Conservation (phyloP, 495 filamentous ascomycete species). For the Xylaria scruposa region DNA sequence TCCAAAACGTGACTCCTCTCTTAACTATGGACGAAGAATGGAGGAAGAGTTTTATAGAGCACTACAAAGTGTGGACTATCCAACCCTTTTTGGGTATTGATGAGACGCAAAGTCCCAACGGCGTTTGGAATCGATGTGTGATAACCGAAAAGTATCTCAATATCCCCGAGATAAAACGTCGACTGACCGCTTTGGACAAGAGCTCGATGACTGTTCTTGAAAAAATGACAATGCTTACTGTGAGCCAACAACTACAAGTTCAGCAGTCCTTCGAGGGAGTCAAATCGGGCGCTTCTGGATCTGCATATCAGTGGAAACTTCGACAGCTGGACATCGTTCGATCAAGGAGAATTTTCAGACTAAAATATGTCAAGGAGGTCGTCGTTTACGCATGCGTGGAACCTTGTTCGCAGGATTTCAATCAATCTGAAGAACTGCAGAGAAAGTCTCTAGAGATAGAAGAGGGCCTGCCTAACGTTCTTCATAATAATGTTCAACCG, state of each 20-base stretch:
- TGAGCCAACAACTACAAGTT: not conserved
- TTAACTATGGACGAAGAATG: not conserved
- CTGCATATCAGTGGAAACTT: not conserved
- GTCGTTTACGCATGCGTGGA: not conserved
- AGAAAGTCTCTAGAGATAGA: not conserved
- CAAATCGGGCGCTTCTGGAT: not conserved
- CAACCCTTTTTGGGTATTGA: not conserved
- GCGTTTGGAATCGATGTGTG: not conserved
- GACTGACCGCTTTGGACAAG: not conserved
- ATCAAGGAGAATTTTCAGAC: not conserved
- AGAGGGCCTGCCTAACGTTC: not conserved
- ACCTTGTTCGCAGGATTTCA: not conserved
- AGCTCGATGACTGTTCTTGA: not conserved
- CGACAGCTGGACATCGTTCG: not conserved
- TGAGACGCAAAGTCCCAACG: not conserved
- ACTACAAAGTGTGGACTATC: conserved; percentile 1
- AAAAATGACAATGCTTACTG: not conserved
- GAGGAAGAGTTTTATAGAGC: not conserved
- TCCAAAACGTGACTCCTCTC: not conserved
- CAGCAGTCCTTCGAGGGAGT: not conserved
- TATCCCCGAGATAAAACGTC: not conserved
- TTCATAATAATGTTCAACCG: not conserved
- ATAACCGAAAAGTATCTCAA: not conserved
- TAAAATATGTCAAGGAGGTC: not conserved
- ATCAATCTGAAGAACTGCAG: not conserved